Evolutionary conservation across 2,329 filamentous ascomycete genomes (phyloP), one percentile per base, ranked within the genome.

Genomic region (Penicillium aurantiogriseum): DNA sequence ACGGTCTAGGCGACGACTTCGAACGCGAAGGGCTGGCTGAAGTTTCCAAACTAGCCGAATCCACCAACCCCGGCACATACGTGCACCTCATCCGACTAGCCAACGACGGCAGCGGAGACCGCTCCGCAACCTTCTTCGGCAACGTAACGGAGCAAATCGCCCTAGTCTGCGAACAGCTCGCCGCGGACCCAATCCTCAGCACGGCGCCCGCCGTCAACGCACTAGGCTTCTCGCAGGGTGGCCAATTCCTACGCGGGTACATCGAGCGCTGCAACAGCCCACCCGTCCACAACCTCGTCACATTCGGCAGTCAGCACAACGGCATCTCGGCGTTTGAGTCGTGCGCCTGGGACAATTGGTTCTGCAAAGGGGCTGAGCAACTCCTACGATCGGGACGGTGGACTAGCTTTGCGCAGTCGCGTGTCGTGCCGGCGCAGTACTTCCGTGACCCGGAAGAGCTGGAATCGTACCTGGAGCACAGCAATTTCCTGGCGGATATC

Each of bases 201-300:
- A 90, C 88, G 7, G 90, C 90, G 0, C 89, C 90, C 0, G 91
- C 88, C 62, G 82, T 97, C 71, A 94, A 97, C 76, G 93, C 92
- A 35, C 79, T 99, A 36, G 94, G 94, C 29, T 97, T 99, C 80
- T 94, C 90, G 15, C 94, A 99, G 76, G 94, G 94, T 62, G 94
- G 94, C 1, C 91, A 96, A 74, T 97, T 99, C 79, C 83, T 99
- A n/a, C 87, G 94, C 58, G 94, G 84, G 25, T 92, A 96, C 73
- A 81, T 96, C 63, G 87, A 99, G 81, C 85, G 91, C 43, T 99
- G 94, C 81, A 94, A 92, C 73, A 69, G 68, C 35, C 88, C 91
- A 0, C 87, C 85, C 4, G 84, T 96, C 13, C 84, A 86, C 63
- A 92, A 85, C 71, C 83, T 97, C 38, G 84, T 96, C 62, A 97